A percentile compares a stretch with the other conserved stretches of the same genome.
Conservation (phyloP, 169 alveolate genomes). For the Plasmodium vivax region DNA sequence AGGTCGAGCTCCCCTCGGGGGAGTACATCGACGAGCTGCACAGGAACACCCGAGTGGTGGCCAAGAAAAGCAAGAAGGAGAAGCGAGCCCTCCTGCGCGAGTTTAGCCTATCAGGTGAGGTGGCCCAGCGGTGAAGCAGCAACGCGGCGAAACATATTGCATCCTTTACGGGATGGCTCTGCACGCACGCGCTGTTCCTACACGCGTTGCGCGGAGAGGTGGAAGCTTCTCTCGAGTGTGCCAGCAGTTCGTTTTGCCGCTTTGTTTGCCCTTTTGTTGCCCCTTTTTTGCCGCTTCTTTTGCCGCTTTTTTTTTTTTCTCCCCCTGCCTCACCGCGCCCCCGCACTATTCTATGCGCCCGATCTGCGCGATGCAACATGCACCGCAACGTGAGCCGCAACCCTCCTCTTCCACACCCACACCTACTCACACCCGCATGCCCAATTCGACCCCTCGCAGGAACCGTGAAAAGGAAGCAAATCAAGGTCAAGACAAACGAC, state of each 20-base stretch:
- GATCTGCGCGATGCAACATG: neutral
- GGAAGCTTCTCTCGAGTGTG: neutral
- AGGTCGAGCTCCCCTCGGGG: neutral
- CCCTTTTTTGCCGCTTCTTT: too few relatives aligned
- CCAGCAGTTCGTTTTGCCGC: neutral
- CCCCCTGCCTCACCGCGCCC: neutral
- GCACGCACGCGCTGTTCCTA: neutral
- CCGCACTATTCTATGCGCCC: neutral
- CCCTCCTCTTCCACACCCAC: neutral
- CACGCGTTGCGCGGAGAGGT: neutral
- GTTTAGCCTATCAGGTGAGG: constrained; percentile 33
- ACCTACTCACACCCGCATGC: neutral
- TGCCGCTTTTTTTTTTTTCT: too few relatives aligned
- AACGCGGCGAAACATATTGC: neutral
- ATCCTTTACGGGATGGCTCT: neutral
- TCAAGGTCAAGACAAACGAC: constrained; percentile 44
- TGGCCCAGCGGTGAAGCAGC: neutral
- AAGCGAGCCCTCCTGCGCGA: constrained; percentile 34
- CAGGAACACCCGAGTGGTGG: neutral
- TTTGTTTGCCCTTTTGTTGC: neutral
- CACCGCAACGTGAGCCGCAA: neutral
- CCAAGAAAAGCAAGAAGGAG: constrained; percentile 10
- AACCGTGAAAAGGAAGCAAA: constrained; percentile 25
- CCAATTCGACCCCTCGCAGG: constrained; percentile 14
- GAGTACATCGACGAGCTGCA: constrained; percentile 12